phyloP scores from a whole-genome alignment of 2,329 filamentous ascomycete genomes.

The Fusarium sp. region DNA sequence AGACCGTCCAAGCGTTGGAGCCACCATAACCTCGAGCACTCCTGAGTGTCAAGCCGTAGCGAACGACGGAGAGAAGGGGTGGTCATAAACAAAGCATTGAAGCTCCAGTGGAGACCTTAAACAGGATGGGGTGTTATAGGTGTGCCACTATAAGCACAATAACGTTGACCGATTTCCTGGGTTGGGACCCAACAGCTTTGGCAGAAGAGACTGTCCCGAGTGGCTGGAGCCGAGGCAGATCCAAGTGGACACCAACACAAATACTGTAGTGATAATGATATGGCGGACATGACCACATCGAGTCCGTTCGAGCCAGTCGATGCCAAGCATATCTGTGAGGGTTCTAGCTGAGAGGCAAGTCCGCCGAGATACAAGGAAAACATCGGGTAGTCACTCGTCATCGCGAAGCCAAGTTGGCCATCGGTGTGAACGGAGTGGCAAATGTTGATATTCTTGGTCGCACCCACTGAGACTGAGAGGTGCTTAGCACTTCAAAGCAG shows the following conservation, averaged over 20 bases:
- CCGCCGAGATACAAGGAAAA: not conserved
- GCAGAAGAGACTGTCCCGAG: conserved; percentile 12
- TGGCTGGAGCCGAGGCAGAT: conserved; percentile 27
- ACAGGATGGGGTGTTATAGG: not conserved
- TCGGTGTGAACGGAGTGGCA: conserved; percentile 4
- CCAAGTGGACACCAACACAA: not conserved
- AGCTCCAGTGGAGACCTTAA: not conserved
- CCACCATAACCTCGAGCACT: conserved; percentile 10
- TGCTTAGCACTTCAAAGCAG: not conserved
- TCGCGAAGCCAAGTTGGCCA: not conserved
- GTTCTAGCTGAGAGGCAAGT: conserved; percentile 4
- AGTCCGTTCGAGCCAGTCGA: not conserved
- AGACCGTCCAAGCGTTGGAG: conserved; percentile 12
- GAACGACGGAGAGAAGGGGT: conserved; percentile 24
- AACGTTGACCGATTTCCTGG: conserved; percentile 8
- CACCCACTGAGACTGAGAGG: not conserved
- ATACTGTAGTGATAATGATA: not conserved
- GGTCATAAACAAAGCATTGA: conserved; percentile 11
- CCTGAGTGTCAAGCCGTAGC: conserved; percentile 9
- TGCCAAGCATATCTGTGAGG: not conserved
- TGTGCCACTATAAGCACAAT: conserved; percentile 1
- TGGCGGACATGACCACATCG: not conserved
- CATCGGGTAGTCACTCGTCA: not conserved
- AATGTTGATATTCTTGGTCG: not conserved
- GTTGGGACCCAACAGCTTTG: not conserved